These are phyloP conservation scores for Quercus ilex DNA, from an alignment of 306 rosid genomes.

Conservation along the genomic window DNA sequence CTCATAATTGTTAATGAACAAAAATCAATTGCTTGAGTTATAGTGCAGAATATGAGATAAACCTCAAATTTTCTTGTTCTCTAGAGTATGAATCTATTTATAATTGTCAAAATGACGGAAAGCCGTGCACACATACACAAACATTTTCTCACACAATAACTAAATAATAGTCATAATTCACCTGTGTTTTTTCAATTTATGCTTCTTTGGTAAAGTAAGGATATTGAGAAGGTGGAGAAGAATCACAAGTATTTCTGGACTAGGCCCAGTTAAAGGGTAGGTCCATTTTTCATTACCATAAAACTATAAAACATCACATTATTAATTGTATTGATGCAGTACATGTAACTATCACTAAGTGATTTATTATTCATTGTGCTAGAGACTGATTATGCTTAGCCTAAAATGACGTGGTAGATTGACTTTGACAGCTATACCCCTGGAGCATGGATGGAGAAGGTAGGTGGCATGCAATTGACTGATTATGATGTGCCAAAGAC, in stretches of 20 bases:
- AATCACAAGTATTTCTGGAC: neutral
- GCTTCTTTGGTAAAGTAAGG: neutral
- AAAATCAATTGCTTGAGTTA: neutral
- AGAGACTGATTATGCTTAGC: slow-evolving; percentile 10
- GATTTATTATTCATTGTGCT: neutral
- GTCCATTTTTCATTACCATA: neutral
- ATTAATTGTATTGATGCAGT: neutral
- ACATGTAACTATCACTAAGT: neutral
- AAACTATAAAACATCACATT: neutral
- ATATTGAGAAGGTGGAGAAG: neutral
- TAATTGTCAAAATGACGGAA: neutral
- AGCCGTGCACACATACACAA: neutral
- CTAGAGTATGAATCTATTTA: neutral
- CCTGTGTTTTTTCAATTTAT: neutral
- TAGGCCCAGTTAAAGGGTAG: neutral
- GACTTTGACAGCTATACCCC: slow-evolving; percentile 60
- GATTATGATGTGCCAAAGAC: slow-evolving; percentile 77
- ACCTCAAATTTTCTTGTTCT: slow-evolving; percentile 5
- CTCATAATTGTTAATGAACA: neutral
- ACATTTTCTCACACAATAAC: neutral
- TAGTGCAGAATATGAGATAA: slow-evolving; percentile 12
- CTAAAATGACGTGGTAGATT: slow-evolving; percentile 20
- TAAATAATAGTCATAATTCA: neutral
- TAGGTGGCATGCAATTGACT: slow-evolving; percentile 37
- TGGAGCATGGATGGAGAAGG: slow-evolving; percentile 69